A percentile compares a stretch with the other conserved stretches of the same genome.
These are phyloP conservation scores for Xylaria sp. DNA, from an alignment of 495 filamentous ascomycete species.

Conservation along the genomic window DNA sequence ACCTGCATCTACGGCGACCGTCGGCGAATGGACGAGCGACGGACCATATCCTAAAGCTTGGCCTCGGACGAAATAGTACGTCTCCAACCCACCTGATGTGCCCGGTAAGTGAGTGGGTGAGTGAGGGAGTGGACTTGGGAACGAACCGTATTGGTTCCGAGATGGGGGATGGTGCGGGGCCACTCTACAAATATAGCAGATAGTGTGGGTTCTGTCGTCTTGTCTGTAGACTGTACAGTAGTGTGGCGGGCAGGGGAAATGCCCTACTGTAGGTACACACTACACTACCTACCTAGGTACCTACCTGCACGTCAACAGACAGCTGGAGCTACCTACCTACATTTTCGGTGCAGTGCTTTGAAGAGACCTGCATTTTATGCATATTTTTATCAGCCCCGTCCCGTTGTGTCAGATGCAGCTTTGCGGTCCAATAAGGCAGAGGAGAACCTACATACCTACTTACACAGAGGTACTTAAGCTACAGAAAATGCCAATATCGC, in stretches of 20 bases:
- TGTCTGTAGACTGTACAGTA: background rate
- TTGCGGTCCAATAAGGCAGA: background rate
- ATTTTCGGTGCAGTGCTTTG: background rate
- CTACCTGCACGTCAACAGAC: conserved; percentile 7
- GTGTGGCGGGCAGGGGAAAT: background rate
- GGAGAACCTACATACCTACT: background rate
- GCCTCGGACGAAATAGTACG: background rate
- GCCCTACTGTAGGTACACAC: too few species aligned
- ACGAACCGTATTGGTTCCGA: background rate
- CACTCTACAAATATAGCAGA: background rate
- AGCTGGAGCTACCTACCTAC: too few species aligned
- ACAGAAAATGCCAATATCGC: conserved; percentile 1
- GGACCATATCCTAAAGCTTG: conserved; percentile 11
- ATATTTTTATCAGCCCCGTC: background rate
- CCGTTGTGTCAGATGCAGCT: background rate
- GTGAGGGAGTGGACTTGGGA: background rate
- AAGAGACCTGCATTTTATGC: background rate
- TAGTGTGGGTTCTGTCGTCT: background rate
- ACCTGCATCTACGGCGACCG: background rate
- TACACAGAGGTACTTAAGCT: too few species aligned
- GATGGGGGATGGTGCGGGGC: background rate
- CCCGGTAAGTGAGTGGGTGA: background rate
- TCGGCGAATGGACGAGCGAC: conserved; percentile 7
- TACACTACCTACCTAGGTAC: too few species aligned
- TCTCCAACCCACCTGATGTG: conserved; percentile 3